Evolutionary conservation across 1,139 yeast genomes (phyloP), one percentile per base, ranked within the genome.

Genomic region (Candida albicans): DNA sequence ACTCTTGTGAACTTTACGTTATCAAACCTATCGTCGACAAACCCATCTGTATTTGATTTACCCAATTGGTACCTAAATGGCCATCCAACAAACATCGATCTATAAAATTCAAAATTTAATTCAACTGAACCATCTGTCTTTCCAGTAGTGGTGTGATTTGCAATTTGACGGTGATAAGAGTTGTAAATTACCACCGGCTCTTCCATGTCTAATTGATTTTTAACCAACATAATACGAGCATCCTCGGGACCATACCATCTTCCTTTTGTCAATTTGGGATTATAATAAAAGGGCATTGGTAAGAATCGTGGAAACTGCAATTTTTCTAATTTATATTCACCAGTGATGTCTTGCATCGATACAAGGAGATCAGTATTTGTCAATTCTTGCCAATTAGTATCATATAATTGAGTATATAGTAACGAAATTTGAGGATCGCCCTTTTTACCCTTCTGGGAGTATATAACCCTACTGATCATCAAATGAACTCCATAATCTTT

Each of bases 151-250:
- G 42, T 39, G 1, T 37, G n/a, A 22, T 48, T 46, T 15, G 26
- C 40, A 2, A 54, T 40, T 13, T 44, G 49, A 28, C 65, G 47
- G 37, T 59, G 65, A 43, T 50, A 50, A 2, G 67, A 51, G 50
- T 74, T 75, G 58, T 73, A 77, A 3, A 74, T 62, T 24, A 77
- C 60, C 15, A 76, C 54, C 2, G 82, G 82, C 48, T 77, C 82
- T 27, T 63, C 65, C 33, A 51, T 58, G 0, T 68, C 67, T 8
- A 55, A 47, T 2, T 61, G 55, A 43, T 64, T 61, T 3, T 42
- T 46, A 33, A 65, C 51, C 15, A 57, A 48, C 14, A 65, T 36
- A n/a, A 65, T 55, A 30, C 68, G 45, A 9, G 70, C 68, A 49
- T 65, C 70, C 48, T 65, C 70, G 3, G 70, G 67, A 0, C 70